phyloP scores from a whole-genome alignment of 2,329 filamentous ascomycete species.

The Exophiala mesophila region DNA sequence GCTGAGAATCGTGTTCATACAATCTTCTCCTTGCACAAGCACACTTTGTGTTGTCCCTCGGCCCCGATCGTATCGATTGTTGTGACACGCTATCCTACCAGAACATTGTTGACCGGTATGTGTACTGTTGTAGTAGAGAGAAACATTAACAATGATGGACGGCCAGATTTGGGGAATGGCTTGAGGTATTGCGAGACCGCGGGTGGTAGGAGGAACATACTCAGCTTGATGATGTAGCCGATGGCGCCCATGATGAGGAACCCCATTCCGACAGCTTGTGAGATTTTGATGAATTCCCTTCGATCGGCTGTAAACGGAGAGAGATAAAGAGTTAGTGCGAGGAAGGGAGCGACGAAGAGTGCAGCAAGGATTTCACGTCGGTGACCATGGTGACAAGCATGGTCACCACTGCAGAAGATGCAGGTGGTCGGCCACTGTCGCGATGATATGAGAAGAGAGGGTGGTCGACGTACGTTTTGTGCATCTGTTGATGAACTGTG shows the following conservation, averaged over 20 bases:
- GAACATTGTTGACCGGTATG: conserved; percentile 48
- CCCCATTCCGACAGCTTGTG: conserved; percentile 55
- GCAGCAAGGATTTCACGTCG: no score
- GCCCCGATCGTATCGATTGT: no score
- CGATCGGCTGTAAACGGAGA: conserved; percentile 52
- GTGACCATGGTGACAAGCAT: no score
- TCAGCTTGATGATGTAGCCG: conserved; percentile 57
- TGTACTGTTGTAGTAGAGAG: conserved; percentile 39
- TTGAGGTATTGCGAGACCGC: no score
- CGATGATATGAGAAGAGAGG: background rate
- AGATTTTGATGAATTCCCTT: conserved; percentile 58
- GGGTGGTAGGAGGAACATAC: no score
- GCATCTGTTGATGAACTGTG: conserved; percentile 46
- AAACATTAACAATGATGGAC: no score
- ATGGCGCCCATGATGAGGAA: conserved; percentile 58
- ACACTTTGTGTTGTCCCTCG: no score
- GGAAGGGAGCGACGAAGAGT: conserved; percentile 9
- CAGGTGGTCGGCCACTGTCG: no score
- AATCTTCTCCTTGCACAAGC: no score
- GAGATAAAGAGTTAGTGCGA: conserved; percentile 22
- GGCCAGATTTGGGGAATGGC: background rate
- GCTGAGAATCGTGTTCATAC: no score
- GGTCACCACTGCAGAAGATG: no score
- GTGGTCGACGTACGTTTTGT: conserved; percentile 41
- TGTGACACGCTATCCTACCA: conserved; percentile 42